Conservation (phyloP, 495 filamentous ascomycete species). For the Neurospora sp. region DNA sequence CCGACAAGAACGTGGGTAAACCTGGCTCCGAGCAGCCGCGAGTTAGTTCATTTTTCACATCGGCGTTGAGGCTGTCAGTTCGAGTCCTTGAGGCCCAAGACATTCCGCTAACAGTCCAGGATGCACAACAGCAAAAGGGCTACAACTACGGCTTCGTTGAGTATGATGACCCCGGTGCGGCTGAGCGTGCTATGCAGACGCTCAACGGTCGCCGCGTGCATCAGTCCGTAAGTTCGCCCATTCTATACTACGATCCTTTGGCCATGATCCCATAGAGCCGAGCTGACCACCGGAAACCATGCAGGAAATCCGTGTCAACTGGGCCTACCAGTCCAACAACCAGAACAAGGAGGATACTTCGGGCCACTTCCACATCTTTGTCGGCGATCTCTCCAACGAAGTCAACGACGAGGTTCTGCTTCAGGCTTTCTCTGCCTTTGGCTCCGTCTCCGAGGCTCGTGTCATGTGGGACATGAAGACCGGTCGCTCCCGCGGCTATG, state of each 20-base stretch:
- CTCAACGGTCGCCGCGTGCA: constrained; percentile 92
- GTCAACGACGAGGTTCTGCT: constrained; percentile 94
- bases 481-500: constrained; percentile 91
- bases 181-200: constrained; percentile 94
- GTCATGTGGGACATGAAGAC: constrained; percentile 99
- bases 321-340: constrained; percentile 97
- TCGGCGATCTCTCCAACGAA: constrained; percentile 96
- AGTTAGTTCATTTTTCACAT: neutral
- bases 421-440: constrained; percentile 95
- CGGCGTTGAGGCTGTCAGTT: neutral
- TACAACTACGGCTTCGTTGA: constrained; percentile 99
- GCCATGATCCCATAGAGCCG: neutral
- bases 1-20: constrained; percentile 85
- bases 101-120: neutral
- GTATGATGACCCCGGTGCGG: constrained; percentile 93
- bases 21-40: neutral
- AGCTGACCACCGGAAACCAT: constrained; percentile 7
- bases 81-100: neutral
- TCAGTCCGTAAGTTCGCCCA: constrained; percentile 59
- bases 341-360: constrained; percentile 95
- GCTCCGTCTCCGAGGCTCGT: constrained; percentile 93
- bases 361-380: constrained; percentile 98
- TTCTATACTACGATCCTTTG: neutral
- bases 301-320: constrained; percentile 98
- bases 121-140: constrained; percentile 60